Evolutionary conservation across 805 yeast genomes (phyloP), one percentile per base, ranked within the genome.

Genomic region (Ogataea minuta): DNA sequence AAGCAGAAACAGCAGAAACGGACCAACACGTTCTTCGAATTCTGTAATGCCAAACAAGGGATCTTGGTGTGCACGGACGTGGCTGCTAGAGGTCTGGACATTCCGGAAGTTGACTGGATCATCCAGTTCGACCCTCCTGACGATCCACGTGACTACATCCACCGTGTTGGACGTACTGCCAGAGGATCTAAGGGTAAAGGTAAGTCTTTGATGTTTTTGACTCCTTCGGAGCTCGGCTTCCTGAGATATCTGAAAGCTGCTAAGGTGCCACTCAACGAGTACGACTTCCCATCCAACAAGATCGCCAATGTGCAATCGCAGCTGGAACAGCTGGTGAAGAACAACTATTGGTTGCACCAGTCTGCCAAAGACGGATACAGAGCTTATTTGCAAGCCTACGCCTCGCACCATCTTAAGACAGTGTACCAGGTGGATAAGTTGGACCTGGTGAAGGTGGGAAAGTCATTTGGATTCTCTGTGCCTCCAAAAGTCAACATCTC

Each of bases 81-180:
- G 52, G 99, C 99, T 23, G 99, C 99, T 15, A 82, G 99, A 74
- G 99, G 99, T 16, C 77, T 93, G 51, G 99, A 93, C 71, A 93
- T 93, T 53, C 99, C 99, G 38, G 83, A 95, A 20, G 99, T 93
- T 39, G 99, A 95, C 70, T 93, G 99, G 99, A 93, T 93, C 58
- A 84, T 93, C 50, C 99, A 93, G 71, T 93, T 88, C 59, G 99
- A 93, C 64, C 99, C 99, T 40, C 99, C 99, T 63, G 99, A 93
- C 82, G 99, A 93, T 68, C 99, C 99, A 66, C 81, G 98, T 69
- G 98, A 93, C 67, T 93, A 93, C 64, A 93, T 93, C 53, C 99
- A 93, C 70, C 81, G 99, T 66, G 99, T 93, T 25, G 99, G 99
- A 51, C 83, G 99, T 73, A 93, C 99, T 19, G 99, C 99, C 25